Conservation (phyloP, 78 protist genomes). For the Polysphondylium violaceum region DNA sequence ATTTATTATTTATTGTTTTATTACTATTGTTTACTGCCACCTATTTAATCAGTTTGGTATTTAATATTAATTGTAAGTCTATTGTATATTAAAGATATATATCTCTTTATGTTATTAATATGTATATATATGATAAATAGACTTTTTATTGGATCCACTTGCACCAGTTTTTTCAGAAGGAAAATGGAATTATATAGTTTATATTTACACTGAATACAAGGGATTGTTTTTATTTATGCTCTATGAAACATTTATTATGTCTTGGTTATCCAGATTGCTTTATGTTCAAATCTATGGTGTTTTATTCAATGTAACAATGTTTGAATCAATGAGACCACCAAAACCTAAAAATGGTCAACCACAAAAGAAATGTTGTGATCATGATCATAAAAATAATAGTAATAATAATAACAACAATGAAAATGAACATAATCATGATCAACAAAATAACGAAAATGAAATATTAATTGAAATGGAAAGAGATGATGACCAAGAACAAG, state of each 20-base stretch:
- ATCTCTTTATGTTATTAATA: background rate
- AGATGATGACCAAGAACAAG: constrained; percentile 7
- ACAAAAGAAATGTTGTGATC: constrained; percentile 3
- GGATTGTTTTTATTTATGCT: constrained; percentile 8
- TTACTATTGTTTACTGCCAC: constrained; percentile 5
- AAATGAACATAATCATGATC: background rate
- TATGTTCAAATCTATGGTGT: constrained; percentile 57
- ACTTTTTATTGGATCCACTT: background rate
- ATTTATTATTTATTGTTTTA: constrained; percentile 47
- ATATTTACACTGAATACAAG: constrained; percentile 20
- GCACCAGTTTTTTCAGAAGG: constrained; percentile 18
- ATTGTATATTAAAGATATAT: background rate
- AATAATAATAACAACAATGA: background rate
- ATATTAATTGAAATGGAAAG: background rate
- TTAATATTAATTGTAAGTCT: constrained; percentile 39
- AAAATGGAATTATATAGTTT: background rate
- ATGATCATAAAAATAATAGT: background rate
- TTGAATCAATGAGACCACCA: constrained; percentile 56
- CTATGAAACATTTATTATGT: constrained; percentile 26
- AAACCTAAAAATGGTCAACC: too few species aligned
- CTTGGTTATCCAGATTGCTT: constrained; percentile 41
- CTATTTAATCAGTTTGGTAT: constrained; percentile 27
- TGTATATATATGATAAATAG: background rate
- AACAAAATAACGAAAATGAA: background rate
- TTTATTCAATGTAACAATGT: constrained; percentile 44